Evolutionary conservation across 352 stramenopile species (phyloP).

Genomic region (Globisporangium paroecandrum): DNA sequence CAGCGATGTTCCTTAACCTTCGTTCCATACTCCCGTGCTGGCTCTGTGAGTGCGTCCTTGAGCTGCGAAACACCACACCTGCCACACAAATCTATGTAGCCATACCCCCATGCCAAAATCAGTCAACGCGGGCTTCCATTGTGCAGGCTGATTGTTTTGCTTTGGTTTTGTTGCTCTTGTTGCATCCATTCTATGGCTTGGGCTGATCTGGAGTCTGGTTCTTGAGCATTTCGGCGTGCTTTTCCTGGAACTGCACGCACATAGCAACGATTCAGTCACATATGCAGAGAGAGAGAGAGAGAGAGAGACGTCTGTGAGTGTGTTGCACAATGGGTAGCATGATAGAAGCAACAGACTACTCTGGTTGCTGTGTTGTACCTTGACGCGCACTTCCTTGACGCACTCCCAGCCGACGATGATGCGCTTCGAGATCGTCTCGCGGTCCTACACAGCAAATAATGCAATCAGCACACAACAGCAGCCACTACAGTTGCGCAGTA

Average conservation of each 20-base stretch:
- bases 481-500: too few relatives aligned
- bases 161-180: not conserved
- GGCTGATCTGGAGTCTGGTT: slow-evolving; percentile 1
- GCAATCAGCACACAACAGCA: not conserved
- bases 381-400: slow-evolving; percentile 71
- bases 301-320: not conserved
- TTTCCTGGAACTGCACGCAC: slow-evolving; percentile 43
- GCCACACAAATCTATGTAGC: not conserved
- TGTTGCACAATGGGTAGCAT: not conserved
- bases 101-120: not conserved
- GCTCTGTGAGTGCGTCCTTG: not conserved
- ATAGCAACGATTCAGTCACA: not conserved
- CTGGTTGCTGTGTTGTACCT: slow-evolving; percentile 27
- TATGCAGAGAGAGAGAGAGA: not conserved
- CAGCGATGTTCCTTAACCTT: not conserved
- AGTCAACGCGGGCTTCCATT: not conserved
- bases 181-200: slow-evolving; percentile 4
- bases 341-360: too few relatives aligned
- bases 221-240: slow-evolving; percentile 35
- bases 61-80: not conserved
- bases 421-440: slow-evolving; percentile 71
- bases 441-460: slow-evolving; percentile 33
- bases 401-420: slow-evolving; percentile 79
- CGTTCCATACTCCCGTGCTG: not conserved
- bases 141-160: not conserved